Conservation (phyloP, 164 flowering plant species). For the Vitis cinerea region DNA sequence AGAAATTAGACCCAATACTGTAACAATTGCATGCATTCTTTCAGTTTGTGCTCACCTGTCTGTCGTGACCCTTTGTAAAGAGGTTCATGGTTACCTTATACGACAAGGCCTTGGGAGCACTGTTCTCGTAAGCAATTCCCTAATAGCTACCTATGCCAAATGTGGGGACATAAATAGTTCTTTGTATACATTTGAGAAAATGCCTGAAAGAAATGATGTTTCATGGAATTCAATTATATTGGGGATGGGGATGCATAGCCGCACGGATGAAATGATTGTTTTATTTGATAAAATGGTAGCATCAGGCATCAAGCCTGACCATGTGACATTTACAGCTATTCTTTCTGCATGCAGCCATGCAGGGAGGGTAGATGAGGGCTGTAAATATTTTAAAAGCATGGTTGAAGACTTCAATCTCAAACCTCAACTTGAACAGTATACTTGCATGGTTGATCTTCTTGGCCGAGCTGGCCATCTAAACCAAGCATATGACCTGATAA, state of each 20-base stretch:
- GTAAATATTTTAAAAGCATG: conserved; percentile 37
- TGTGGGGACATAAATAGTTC: conserved; percentile 44
- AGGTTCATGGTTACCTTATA: conserved; percentile 34
- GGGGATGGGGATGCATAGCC: conserved; percentile 41
- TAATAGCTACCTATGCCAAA: conserved; percentile 62
- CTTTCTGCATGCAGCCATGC: conserved; percentile 52
- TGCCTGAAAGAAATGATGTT: conserved; percentile 44
- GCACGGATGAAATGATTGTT: conserved; percentile 23
- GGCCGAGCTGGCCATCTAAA: conserved; percentile 43
- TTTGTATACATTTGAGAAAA: conserved; percentile 34
- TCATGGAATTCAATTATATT: conserved; percentile 57
- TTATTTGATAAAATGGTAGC: conserved; percentile 32
- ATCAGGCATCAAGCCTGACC: conserved; percentile 32
- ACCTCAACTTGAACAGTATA: conserved; percentile 43
- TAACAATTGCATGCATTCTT: conserved; percentile 32
- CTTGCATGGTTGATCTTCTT: conserved; percentile 55
- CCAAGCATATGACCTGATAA: conserved; percentile 40
- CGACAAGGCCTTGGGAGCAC: conserved; percentile 26
- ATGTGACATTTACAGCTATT: conserved; percentile 33
- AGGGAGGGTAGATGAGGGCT: conserved; percentile 40
- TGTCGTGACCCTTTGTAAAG: conserved; percentile 28
- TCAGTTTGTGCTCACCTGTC: conserved; percentile 34
- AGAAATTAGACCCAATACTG: conserved; percentile 31
- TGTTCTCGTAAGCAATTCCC: conserved; percentile 45
- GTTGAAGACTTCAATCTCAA: conserved; percentile 30